Percentiles rank a stretch among this genome's conserved stretches.
phyloP scores from a whole-genome alignment of 2,329 filamentous ascomycete genomes.

The Metarhizium humberi region DNA sequence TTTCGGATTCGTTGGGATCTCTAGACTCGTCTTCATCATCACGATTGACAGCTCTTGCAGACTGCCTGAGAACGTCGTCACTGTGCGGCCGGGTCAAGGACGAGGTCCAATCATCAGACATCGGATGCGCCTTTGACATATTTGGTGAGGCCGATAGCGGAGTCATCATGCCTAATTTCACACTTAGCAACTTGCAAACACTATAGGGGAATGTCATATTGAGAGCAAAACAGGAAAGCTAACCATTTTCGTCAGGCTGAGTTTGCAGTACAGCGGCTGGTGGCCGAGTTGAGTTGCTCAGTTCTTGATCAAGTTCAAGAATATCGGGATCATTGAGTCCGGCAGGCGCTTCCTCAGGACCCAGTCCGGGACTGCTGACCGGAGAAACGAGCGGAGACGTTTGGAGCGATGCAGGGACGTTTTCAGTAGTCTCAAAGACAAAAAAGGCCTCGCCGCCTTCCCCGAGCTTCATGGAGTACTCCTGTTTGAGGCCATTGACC shows the following conservation, averaged over 20 bases:
- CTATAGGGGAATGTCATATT: neutral
- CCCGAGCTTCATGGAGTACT: slow-evolving; percentile 96
- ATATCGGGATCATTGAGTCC: slow-evolving; percentile 59
- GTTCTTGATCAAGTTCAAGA: slow-evolving; percentile 51
- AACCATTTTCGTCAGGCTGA: slow-evolving; percentile 21
- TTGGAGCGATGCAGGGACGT: slow-evolving; percentile 86
- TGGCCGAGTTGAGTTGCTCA: slow-evolving; percentile 30
- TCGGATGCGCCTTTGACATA: slow-evolving; percentile 33
- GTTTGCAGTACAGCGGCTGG: slow-evolving; percentile 31
- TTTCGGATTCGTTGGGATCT: slow-evolving; percentile 31
- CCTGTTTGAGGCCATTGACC: slow-evolving; percentile 85
- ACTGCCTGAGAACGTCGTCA: slow-evolving; percentile 43
- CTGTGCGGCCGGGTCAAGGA: slow-evolving; percentile 37
- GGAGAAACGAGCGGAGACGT: slow-evolving; percentile 92
- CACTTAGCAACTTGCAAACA: neutral
- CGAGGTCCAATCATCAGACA: slow-evolving; percentile 42
- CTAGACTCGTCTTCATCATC: slow-evolving; percentile 29
- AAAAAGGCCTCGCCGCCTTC: slow-evolving; percentile 98
- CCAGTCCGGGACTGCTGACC: slow-evolving; percentile 68
- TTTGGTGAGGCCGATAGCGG: slow-evolving; percentile 46
- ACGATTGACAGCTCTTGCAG: slow-evolving; percentile 28
- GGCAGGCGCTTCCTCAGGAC: slow-evolving; percentile 22
- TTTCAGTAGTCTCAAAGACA: slow-evolving; percentile 89
- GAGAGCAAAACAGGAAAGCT: slow-evolving; percentile 1
- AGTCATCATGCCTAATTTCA: slow-evolving; percentile 34